Conservation (phyloP, 192 early-diverging fungal genomes). For the Lobosporangium transversale region DNA sequence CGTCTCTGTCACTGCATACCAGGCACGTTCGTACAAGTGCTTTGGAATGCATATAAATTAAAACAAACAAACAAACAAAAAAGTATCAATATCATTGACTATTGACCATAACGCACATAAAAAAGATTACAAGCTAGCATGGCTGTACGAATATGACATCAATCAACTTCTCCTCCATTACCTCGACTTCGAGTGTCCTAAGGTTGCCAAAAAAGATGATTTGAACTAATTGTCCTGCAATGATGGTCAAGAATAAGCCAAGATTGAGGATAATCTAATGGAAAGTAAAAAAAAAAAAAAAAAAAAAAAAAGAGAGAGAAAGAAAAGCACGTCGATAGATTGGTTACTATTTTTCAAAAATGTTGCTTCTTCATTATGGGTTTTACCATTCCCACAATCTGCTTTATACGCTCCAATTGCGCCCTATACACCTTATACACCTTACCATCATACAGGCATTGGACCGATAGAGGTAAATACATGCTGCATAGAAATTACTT, state of each 20-base stretch:
- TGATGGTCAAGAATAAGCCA: constrained; percentile 79
- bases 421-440: too few species aligned
- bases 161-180: too few species aligned
- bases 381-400: too few species aligned
- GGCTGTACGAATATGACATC: too few species aligned
- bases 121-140: too few species aligned
- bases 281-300: neutral
- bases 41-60: neutral
- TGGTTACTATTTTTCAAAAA: too few species aligned
- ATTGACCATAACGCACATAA: too few species aligned
- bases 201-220: constrained; percentile 91
- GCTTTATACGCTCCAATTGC: too few species aligned
- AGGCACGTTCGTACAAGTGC: constrained; percentile 97
- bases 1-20: constrained; percentile 98
- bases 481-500: constrained; percentile 90
- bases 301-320: neutral
- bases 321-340: neutral
- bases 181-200: constrained; percentile 93
- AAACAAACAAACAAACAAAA: neutral
- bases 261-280: constrained; percentile 82
- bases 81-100: neutral
- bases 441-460: constrained; percentile 87
- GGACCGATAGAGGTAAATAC: constrained; percentile 89
- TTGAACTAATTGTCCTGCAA: constrained; percentile 81
- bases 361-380: too few species aligned